Evolutionary conservation across 768 basidiomycete species (phyloP), one percentile per base, ranked within the genome.

Genomic region (Suillus tomentosus): DNA sequence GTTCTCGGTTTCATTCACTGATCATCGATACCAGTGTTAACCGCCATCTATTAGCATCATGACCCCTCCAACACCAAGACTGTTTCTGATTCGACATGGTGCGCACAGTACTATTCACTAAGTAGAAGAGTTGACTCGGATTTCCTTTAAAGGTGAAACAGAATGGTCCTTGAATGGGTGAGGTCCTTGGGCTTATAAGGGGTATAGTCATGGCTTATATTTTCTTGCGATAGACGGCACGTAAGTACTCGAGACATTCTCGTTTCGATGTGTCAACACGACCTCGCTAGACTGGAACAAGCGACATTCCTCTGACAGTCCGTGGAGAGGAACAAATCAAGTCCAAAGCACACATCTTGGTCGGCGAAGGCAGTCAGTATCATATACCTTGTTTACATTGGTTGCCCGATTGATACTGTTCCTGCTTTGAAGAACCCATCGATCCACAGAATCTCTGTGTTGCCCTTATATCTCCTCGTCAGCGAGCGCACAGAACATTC

Each of bases 101-200:
- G 70, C 71, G 69, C 65, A 17, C 43, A 24, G 42, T 37, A 37
- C 14, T n/a, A 57, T 47, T 27, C 6, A 58, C 57, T 24, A 42
- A 34, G 22, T 54, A 31, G 19, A 19, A 43, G 39, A 19, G 36
- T 37, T 1, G 22, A 42, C 6, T 7, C 7, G 42, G 57, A 58
- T 42, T n/a, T 40, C 17, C 10, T 17, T 5, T 31, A 42, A 11
- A 94, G 92, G 94, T 39, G 91, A 97, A 80, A 98, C 96, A 2
- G 95, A 96, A 74, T 98, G 95, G 95, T 93, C 92, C 19, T 71
- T 90, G 51, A 95, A 91, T 69, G 95, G 94, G 86, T 89, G 63
- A 74, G 85, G 76, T 34, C 62, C 34, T 59, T 40, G 24, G 42
- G 10, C 54, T 55, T 40, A 31, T 60, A 17, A 10, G 37, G 57